These are phyloP conservation scores for Linum trigynum DNA, from an alignment of 345 rosid genomes.

Conservation along the genomic window DNA sequence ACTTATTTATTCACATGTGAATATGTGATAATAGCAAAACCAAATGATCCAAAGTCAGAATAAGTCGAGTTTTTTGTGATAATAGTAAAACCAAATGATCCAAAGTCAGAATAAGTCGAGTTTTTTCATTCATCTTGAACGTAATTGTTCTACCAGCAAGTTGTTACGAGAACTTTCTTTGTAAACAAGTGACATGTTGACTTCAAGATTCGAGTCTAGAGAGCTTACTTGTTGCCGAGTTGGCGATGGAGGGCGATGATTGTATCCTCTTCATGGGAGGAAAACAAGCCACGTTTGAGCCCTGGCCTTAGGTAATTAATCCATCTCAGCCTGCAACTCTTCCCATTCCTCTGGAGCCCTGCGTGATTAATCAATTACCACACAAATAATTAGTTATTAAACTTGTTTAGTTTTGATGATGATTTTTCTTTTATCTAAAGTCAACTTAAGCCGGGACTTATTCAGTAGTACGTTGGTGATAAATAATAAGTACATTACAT, in stretches of 20 bases:
- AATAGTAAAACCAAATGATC: too few species aligned
- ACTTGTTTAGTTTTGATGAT: neutral
- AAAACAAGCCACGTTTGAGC: conserved; percentile 56
- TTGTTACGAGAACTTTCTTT: too few species aligned
- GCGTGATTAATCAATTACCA: conserved; percentile 1
- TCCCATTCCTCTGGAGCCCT: conserved; percentile 88
- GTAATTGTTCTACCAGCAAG: too few species aligned
- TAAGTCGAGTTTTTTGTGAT: too few species aligned
- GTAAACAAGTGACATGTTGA: too few species aligned
- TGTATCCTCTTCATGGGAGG: conserved; percentile 56
- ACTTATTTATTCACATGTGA: neutral
- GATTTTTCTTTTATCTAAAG: neutral
- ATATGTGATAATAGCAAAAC: too few species aligned
- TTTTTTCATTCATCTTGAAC: too few species aligned
- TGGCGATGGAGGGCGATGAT: conserved; percentile 55
- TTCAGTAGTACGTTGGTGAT: too few species aligned
- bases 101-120: too few species aligned
- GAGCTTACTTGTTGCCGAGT: conserved; percentile 81
- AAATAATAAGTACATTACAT: too few species aligned
- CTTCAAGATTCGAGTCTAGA: neutral
- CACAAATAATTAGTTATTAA: neutral
- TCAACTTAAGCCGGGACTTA: neutral
- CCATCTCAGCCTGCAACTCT: conserved; percentile 26
- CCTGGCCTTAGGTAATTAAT: conserved; percentile 50
- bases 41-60: too few species aligned